phyloP scores from a whole-genome alignment of 805 yeast species.

The Saccharomycopsis fermentans region DNA sequence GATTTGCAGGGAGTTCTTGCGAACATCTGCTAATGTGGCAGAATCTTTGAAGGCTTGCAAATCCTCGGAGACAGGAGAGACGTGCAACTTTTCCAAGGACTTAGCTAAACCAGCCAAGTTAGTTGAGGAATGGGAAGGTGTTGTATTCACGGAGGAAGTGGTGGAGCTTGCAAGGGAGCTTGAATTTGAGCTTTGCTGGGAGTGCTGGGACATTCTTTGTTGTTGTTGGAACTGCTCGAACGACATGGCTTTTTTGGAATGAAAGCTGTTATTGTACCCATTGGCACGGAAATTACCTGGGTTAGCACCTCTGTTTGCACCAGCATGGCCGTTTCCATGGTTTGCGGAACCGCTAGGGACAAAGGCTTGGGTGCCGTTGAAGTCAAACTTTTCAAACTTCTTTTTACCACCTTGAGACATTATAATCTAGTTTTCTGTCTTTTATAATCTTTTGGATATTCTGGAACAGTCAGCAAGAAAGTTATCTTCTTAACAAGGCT shows the following conservation, averaged over 20 bases:
- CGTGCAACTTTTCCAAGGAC: slow-evolving; percentile 54
- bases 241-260: slow-evolving; percentile 17
- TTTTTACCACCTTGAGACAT: slow-evolving; percentile 2
- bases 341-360: slow-evolving; percentile 2
- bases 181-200: slow-evolving; percentile 1
- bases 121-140: slow-evolving; percentile 49
- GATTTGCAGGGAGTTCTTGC: slow-evolving; percentile 43
- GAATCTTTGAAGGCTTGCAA: slow-evolving; percentile 44
- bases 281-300: not conserved
- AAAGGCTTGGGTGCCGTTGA: slow-evolving; percentile 1
- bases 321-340: not conserved
- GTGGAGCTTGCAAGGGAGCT: not conserved
- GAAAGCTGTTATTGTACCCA: slow-evolving; percentile 11
- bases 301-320: not conserved
- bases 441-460: not conserved
- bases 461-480: no score
- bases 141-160: slow-evolving; percentile 10
- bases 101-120: slow-evolving; percentile 65
- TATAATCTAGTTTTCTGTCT: not conserved
- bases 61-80: slow-evolving; percentile 56
- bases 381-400: slow-evolving; percentile 11
- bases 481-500: no score
- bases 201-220: not conserved
- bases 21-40: slow-evolving; percentile 42
- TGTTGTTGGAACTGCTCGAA: slow-evolving; percentile 14